Base-by-base conservation (phyloP, 1,284 basidiomycete genomes). In the Boletus sp. region DNA sequence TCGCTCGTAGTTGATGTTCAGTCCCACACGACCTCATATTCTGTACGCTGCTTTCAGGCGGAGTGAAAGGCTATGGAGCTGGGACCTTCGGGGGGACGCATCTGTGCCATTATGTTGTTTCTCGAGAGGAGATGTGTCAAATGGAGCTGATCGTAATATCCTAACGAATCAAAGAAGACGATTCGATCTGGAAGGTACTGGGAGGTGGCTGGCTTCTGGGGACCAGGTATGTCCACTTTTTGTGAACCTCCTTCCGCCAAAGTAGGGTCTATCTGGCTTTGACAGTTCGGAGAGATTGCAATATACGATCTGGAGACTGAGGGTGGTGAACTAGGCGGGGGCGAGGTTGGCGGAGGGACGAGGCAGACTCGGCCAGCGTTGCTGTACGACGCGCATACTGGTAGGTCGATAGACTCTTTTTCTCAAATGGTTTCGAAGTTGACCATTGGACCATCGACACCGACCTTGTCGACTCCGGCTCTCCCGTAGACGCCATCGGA, bases 11-110 rank as follows among this genome's bases (percentile, higher is more conserved):
- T 69, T 95, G 36, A 76, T 78, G 52, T 95, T 93, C 68, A 87
- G 93, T 58, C 88, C 90, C 0, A 68, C 72, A 12, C 72, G 73
- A 30, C 82, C 88, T 1, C 78, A 88, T 49, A 68, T 89, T 0
- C 65, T 95, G 16, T 94, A 91, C 56, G 85, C 88, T 0, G 77
- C 88, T 0, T 93, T 88, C 52, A 77, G 93, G 12, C 74, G 86
- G 10, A 76, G 76, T n/a, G 71, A 72, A 10, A 61, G 60, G 1
- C 75, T 94, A 23, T 84, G 84, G 58, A 75, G 78, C 42, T 95
- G 86, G 83, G 93, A 95, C 64, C 62, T 93, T 8, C 77, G 92
- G 4, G 54, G 65, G 0, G 77, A 86, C 54, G 70, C 79, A 1
- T 72, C 74, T 17, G 50, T 54, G 0, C 80, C 83, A 0, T 44